Base-by-base conservation (phyloP, 1,284 basidiomycete species). In the Cutaneotrichosporon cyanovorans region DNA sequence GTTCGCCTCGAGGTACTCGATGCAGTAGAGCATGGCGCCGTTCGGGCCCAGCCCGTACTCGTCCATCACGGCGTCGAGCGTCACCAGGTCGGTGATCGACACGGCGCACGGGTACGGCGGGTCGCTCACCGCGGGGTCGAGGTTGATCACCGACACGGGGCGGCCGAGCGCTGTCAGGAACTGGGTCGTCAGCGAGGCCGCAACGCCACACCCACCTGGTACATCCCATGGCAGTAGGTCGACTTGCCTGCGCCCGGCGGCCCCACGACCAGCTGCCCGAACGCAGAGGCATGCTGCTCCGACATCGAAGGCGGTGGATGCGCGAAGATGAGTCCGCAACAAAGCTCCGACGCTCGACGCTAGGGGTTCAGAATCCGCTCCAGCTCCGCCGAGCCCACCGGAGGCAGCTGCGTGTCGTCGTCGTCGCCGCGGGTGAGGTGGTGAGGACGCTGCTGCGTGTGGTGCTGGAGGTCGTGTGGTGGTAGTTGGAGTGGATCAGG, bases 1-100 rank as follows among this genome's bases (percentile, higher is more conserved):
- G 69, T 98, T 97, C 20, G 80, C 82, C 63, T 98, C 92, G 19
- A 99, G 79, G 67, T 97, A 97, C 68, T 98, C 95, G 78, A 97
- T 87, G 67, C 90, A 93, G 66, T 92, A 98, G 15, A 98, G 75
- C 84, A 97, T 91, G 3, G 83, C 93, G 5, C 95, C 95, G 58
- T 99, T 99, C 0, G 95, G 95, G 0, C 95, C 95, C 0, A 99
- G 78, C 0, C 80, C 80, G 55, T 86, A 81, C 55, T 85, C 82
- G 5, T 80, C 73, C 92, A 97, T 95, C 18, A 83, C 90, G 60
- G 90, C 85, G 41, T 84, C 76, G 20, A 98, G 80, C 0, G 86
- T 89, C 61, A 98, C 87, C 49, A 98, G 80, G 0, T 81, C 81
- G 0, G 85, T 78, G 50, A 98, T 86, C 65, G 87, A 83, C 59